These are phyloP conservation scores for Cyberlindnera maclurae DNA, from an alignment of 805 yeast species.

Conservation along the genomic window DNA sequence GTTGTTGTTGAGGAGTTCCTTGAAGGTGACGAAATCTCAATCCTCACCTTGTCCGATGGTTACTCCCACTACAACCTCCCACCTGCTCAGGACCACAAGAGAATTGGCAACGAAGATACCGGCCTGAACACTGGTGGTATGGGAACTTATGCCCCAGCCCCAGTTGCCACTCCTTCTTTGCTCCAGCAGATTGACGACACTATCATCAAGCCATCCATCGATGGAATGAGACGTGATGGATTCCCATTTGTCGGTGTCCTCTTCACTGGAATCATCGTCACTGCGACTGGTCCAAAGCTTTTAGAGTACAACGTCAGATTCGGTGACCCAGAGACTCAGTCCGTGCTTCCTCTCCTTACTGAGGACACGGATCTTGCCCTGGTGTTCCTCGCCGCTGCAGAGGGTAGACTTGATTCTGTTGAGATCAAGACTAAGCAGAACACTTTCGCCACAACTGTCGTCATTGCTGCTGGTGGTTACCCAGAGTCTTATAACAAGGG, in stretches of 20 bases:
- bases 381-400: slow-evolving; percentile 88
- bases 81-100: slow-evolving; percentile 97
- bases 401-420: slow-evolving; percentile 88
- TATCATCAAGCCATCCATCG: slow-evolving; percentile 86
- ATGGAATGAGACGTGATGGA: slow-evolving; percentile 94
- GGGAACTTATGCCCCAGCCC: slow-evolving; percentile 99
- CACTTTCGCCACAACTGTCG: slow-evolving; percentile 84
- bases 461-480: slow-evolving; percentile 94
- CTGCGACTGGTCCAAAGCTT: slow-evolving; percentile 86
- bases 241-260: slow-evolving; percentile 93
- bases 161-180: slow-evolving; percentile 76
- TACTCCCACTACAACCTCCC: slow-evolving; percentile 87
- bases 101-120: slow-evolving; percentile 86
- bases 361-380: slow-evolving; percentile 89
- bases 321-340: slow-evolving; percentile 99
- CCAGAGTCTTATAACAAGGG: slow-evolving; percentile 86
- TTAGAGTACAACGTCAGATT: slow-evolving; percentile 96
- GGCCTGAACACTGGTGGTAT: slow-evolving; percentile 99
- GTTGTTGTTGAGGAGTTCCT: slow-evolving; percentile 93
- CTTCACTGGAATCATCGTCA: slow-evolving; percentile 91
- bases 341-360: slow-evolving; percentile 80
- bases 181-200: slow-evolving; percentile 61
- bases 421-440: slow-evolving; percentile 41
- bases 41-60: slow-evolving; percentile 89
- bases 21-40: slow-evolving; percentile 95